These are phyloP conservation scores for Lepidium sativum DNA, from an alignment of 345 rosid species.

Conservation along the genomic window DNA sequence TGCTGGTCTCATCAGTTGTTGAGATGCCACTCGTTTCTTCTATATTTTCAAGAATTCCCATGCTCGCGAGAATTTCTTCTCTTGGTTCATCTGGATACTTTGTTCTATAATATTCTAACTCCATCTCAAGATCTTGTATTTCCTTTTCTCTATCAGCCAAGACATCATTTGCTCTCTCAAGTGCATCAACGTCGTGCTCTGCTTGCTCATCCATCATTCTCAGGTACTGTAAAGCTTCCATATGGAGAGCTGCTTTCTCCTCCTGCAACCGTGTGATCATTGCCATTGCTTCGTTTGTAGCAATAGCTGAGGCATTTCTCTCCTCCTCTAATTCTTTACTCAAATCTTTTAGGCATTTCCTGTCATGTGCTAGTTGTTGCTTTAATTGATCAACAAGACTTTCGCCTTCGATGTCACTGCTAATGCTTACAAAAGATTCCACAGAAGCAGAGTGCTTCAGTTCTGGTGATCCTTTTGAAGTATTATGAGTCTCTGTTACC, in stretches of 20 bases:
- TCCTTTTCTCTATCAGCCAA: constrained; percentile 62
- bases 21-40: constrained; percentile 8
- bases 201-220: constrained; percentile 96
- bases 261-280: constrained; percentile 82
- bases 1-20: constrained; percentile 10
- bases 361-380: constrained; percentile 48
- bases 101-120: constrained; percentile 45
- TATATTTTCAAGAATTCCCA: constrained; percentile 16
- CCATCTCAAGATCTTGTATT: constrained; percentile 66
- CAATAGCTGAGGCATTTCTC: constrained; percentile 55
- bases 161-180: constrained; percentile 58
- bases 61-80: constrained; percentile 18
- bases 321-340: constrained; percentile 67
- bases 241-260: constrained; percentile 72
- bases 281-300: constrained; percentile 80
- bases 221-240: constrained; percentile 76
- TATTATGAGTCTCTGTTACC: constrained; percentile 24
- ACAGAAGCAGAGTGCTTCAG: constrained; percentile 37
- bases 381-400: constrained; percentile 38
- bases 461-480: constrained; percentile 27
- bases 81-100: constrained; percentile 32
- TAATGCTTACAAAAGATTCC: constrained; percentile 42
- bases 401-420: constrained; percentile 59
- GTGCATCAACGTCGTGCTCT: constrained; percentile 58
- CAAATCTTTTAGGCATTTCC: constrained; percentile 34